Evolutionary conservation across 2,329 filamentous ascomycete genomes (phyloP), one percentile per base, ranked within the genome.

Genomic region (Claviceps maximensis): DNA sequence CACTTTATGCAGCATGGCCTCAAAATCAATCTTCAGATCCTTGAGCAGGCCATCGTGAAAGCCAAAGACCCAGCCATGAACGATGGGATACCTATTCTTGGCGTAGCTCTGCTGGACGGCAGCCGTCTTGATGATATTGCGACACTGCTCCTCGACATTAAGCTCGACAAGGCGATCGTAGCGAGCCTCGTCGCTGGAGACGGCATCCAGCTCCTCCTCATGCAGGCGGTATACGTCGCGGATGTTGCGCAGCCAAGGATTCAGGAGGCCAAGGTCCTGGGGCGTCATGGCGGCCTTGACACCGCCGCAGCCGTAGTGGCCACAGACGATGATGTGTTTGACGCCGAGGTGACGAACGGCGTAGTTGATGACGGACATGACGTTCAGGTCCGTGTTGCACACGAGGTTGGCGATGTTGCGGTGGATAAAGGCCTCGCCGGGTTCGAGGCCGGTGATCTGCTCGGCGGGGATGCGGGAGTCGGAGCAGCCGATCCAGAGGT

Each of bases 401-500:
- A 95, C 78, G 58, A 94, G 77, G 74, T 95, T 95, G 71, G 89
- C 89, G 68, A 95, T 95, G 65, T 96, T 95, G 70, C 90, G 87
- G 76, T 95, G 89, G 60, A 94, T 85, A 69, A 95, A 96, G 62
- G 91, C 85, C 70, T 95, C 88, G 60, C 89, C 89, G n/a, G 89
- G 87, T 64, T 86, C 76, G 53, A 91, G 79, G 59, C 86, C 84
- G 47, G 89, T 82, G 67, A 96, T 83, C 64, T 87, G 87, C 63
- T 90, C 91, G 62, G 91, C 89, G n/a, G 90, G 90, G 65, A 91
- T 87, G 59, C 90, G 87, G 42, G 84, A 89, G 74, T 95, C 89
- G 69, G 85, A 85, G 76, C 89, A 96, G 49, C 90, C 89, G 64
- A 95, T 87, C 87, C 89, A 95, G 52, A 87, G 77, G 67, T 87